Evolutionary conservation across 2,329 filamentous ascomycete species (phyloP), one percentile per base, ranked within the genome.

Genomic region (Colletotrichum trifolii): DNA sequence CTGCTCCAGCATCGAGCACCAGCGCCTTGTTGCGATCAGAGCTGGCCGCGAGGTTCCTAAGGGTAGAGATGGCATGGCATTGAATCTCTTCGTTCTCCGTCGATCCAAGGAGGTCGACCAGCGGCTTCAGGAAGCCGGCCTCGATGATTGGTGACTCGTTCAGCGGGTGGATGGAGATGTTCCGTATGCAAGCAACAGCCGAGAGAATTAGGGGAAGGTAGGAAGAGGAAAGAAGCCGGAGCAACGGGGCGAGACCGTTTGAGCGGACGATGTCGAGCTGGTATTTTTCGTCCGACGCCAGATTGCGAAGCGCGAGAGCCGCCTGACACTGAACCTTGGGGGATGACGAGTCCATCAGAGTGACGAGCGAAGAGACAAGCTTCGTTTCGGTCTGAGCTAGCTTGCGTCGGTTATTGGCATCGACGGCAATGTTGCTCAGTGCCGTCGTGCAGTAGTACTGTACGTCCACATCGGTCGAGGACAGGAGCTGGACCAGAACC

Each of bases 371-470:
- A 75, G 97, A 93, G 33, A 99, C 94, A 34, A 99, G 86, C 70
- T 94, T 93, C 25, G 92, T 89, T 76, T 99, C 96, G 8, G 92
- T 94, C 74, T 96, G 91, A 36, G 95, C 93, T 58, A 99, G 86
- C 76, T 95, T 94, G 74, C 94, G 93, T 70, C 96, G 87, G 80
- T 98, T 98, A 73, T 89, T 91, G 49, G 91, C 86, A 75, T 99
- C 96, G 58, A 99, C 96, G 7, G 96, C 96, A 71, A 99, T 99
- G 78, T 99, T 99, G 85, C 95, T 98, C 64, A 99, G 87, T 11
- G 96, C 96, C 5, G 96, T 99, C 15, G 96, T 99, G 82, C 96
- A 99, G 81, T 99, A 99, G 80, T 99, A 99, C 81, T 99, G 96
- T 38, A 99, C 96, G 75, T 99, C 96, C 70, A 97, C 94, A 74